Conservation (phyloP, 768 basidiomycete species). For the Gyrodon lividus region DNA sequence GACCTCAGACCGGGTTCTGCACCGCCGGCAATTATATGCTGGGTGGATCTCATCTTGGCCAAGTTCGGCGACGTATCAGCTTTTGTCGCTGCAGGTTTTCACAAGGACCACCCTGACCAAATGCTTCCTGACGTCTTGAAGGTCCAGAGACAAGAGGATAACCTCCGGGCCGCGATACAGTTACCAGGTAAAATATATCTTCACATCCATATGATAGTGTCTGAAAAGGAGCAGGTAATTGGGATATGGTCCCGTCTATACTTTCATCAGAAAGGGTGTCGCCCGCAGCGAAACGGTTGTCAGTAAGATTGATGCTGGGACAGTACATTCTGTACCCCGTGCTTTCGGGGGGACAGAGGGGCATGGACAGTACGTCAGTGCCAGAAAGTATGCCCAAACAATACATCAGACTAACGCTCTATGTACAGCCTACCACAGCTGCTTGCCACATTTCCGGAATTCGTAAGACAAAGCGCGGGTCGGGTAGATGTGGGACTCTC, state of each 20-base stretch:
- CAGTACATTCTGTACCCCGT: slow-evolving; percentile 52
- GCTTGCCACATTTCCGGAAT: slow-evolving; percentile 17
- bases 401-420: background rate
- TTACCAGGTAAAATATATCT: slow-evolving; percentile 52
- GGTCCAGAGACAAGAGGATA: slow-evolving; percentile 48
- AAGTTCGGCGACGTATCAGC: slow-evolving; percentile 44
- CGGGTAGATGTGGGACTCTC: slow-evolving; percentile 12
- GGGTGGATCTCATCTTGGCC: slow-evolving; percentile 62
- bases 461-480: slow-evolving; percentile 18
- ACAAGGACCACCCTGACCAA: slow-evolving; percentile 6
- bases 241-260: slow-evolving; percentile 44
- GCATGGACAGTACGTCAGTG: slow-evolving; percentile 22
- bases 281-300: slow-evolving; percentile 58
- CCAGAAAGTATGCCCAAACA: background rate
- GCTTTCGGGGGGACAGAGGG: slow-evolving; percentile 12
- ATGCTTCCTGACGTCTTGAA: slow-evolving; percentile 30
- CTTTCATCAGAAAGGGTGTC: slow-evolving; percentile 53
- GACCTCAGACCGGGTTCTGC: slow-evolving; percentile 23
- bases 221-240: slow-evolving; percentile 44
- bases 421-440: slow-evolving; percentile 14
- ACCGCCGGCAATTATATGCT: slow-evolving; percentile 49
- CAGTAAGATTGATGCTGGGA: slow-evolving; percentile 54
- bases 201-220: background rate
- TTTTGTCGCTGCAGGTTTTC: slow-evolving; percentile 29
- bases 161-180: slow-evolving; percentile 59